Evolutionary conservation across 2,329 filamentous ascomycete species (phyloP), one percentile per base, ranked within the genome.

Genomic region (Rutstroemia sp.): DNA sequence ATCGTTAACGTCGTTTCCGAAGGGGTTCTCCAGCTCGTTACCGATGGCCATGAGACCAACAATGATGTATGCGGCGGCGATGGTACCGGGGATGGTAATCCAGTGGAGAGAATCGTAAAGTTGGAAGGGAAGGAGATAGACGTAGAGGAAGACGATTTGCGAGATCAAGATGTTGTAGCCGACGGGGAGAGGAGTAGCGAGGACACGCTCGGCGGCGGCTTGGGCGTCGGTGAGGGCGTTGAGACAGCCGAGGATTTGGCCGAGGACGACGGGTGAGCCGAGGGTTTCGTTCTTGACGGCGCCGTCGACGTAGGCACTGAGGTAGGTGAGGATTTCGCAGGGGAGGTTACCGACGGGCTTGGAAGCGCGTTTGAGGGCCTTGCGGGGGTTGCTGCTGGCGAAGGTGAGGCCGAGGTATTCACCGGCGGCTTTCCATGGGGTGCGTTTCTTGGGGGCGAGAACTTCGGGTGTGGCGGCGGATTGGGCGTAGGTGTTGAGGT

Each of bases 61-160:
- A 68, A 94, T 92, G 63, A 94, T 92, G 71, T 92, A 92, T 3
- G 87, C 84, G 2, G 85, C 86, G 4, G 76, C 78, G 16, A 92
- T 74, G 46, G 84, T 86, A 36, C 84, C 89, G 0, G 89, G 89
- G 61, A 94, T 92, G 12, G 89, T 86, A 61, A 91, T 78, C 85
- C 86, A 94, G 7, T 72, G 64, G 1, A 95, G 80, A 3, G 72
- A 69, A 0, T 70, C 67, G 67, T 82, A 81, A 6, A 95, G 81
- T 73, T 95, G 89, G 77, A 94, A 94, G 5, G 89, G 89, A 1
- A 95, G 78, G 34, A 89, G 78, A 63, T 90, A 73, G 53, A 94
- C 84, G 72, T 94, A 95, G 51, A 91, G 80, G 83, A 88, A 92
- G 34, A 89, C 89, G 67, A 94, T 92, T 69, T 95, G 89, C 19